Evolutionary conservation across 768 basidiomycete species (phyloP).

Genomic region (Suillus subaureus): DNA sequence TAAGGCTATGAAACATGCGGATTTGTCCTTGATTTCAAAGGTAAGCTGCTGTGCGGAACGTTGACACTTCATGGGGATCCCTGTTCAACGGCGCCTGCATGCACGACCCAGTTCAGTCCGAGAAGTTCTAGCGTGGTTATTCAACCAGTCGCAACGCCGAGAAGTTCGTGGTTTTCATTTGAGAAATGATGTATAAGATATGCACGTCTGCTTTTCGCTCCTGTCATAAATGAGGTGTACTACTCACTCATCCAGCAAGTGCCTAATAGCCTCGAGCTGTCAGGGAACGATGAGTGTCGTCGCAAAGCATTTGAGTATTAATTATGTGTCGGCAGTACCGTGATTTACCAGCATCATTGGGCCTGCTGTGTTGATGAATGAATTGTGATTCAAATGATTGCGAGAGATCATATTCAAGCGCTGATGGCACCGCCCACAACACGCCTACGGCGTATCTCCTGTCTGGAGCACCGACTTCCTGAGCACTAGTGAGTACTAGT

Average conservation of each 20-base stretch:
- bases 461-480: not conserved
- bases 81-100: not conserved
- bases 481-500: too few species aligned
- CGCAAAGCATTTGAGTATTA: not conserved
- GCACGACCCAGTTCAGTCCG: not conserved
- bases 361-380: not conserved
- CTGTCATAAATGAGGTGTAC: not conserved
- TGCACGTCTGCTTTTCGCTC: not conserved
- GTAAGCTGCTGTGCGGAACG: not conserved
- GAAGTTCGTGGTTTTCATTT: not conserved
- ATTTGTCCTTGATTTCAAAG: not conserved
- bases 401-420: not conserved
- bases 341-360: not conserved
- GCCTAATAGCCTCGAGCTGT: not conserved
- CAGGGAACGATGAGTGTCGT: not conserved
- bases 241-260: not conserved
- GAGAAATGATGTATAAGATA: not conserved
- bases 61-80: not conserved
- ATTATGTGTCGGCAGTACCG: not conserved
- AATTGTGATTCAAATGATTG: not conserved
- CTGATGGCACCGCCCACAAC: not conserved
- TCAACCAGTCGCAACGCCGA: not conserved
- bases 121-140: not conserved
- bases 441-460: not conserved
- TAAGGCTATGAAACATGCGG: conserved; percentile 1